Evolutionary conservation across 2,329 filamentous ascomycete genomes (phyloP).

Genomic region (Fusarium mangiferae): DNA sequence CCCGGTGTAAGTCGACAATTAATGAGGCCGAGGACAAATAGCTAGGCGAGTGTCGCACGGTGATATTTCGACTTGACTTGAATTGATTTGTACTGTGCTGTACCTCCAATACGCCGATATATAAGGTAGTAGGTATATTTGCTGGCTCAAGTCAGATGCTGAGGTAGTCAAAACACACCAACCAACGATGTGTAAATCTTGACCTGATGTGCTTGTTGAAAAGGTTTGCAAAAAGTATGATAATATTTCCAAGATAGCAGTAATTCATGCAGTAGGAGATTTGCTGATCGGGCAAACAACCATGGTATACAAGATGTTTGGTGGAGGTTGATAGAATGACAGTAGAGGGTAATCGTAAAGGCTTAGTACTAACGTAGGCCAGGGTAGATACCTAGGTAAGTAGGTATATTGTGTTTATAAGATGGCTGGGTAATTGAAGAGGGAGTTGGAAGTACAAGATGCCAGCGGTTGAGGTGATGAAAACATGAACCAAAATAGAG

Average conservation of each 20-base stretch:
- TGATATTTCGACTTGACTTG: not conserved
- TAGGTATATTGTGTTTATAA: not conserved
- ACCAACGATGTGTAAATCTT: not conserved
- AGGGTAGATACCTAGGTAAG: not conserved
- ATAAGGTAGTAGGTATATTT: not conserved
- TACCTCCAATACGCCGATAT: conserved; percentile 1
- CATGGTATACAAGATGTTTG: not conserved
- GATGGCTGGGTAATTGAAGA: not conserved
- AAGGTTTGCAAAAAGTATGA: not conserved
- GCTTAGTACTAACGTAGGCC: not conserved
- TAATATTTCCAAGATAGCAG: not conserved
- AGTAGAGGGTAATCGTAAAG: not conserved
- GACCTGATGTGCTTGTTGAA: not conserved
- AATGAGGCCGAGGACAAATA: conserved; percentile 1
- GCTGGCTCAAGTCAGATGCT: not conserved
- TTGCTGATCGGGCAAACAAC: not conserved
- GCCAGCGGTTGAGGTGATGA: not conserved
- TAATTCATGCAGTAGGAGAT: not conserved
- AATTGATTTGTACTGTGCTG: not conserved
- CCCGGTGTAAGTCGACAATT: conserved; percentile 31
- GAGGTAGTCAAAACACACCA: not conserved
- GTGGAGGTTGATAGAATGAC: not conserved
- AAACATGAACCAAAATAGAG: not conserved
- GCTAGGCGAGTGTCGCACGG: not conserved
- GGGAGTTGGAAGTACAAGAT: not conserved